phyloP scores from a whole-genome alignment of 306 rosid genomes.

The Castanea crenata region DNA sequence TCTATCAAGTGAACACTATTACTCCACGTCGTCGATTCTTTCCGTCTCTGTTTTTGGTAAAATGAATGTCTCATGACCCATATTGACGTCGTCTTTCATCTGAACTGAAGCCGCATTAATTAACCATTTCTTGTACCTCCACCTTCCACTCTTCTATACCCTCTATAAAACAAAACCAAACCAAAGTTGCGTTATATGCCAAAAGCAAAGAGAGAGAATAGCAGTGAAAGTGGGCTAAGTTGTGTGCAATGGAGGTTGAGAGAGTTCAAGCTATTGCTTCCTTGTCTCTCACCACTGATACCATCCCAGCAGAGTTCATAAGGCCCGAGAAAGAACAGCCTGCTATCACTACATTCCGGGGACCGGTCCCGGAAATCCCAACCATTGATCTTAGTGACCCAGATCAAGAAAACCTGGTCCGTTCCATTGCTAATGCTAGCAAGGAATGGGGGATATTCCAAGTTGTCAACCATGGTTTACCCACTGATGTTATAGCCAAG shows the following conservation, averaged over 20 bases:
- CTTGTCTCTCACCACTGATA: not conserved
- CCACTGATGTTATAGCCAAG: conserved; percentile 14
- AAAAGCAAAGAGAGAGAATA: too few species aligned
- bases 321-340: conserved; percentile 40
- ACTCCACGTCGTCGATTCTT: not conserved
- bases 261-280: conserved; percentile 38
- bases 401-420: conserved; percentile 21
- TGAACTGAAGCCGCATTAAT: too few species aligned
- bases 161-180: too few species aligned
- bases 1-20: not conserved
- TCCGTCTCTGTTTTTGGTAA: too few species aligned
- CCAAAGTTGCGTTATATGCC: too few species aligned
- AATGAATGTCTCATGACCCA: too few species aligned
- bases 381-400: conserved; percentile 35
- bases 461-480: conserved; percentile 46
- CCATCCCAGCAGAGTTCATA: conserved; percentile 36
- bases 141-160: too few species aligned
- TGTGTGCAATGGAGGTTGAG: conserved; percentile 25
- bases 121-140: too few species aligned
- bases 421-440: conserved; percentile 23
- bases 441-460: conserved; percentile 50
- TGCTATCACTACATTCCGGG: conserved; percentile 24
- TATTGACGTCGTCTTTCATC: too few species aligned
- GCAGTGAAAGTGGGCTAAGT: not conserved
- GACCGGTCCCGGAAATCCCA: conserved; percentile 32